A percentile compares a stretch with the other conserved stretches of the same genome.
Conservation (phyloP, 257 asterid species). For the Przewalskia tangutica region DNA sequence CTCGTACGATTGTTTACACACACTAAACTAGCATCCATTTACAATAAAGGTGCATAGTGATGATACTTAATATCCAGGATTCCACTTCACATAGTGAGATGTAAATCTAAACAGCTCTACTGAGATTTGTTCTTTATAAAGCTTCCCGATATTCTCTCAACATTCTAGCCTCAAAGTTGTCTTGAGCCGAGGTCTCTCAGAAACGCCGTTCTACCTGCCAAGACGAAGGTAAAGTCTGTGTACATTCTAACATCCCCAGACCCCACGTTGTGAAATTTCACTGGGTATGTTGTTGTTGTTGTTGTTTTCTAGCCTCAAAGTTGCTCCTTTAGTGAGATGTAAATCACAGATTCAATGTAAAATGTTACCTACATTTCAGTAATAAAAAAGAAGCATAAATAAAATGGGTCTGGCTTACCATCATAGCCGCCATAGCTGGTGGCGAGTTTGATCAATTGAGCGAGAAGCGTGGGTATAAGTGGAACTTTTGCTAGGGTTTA, state of each 20-base stretch:
- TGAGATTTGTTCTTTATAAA: neutral
- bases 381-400: neutral
- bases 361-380: neutral
- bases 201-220: too few species aligned
- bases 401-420: conserved; percentile 2
- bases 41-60: neutral
- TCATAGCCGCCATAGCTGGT: conserved; percentile 19
- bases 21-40: neutral
- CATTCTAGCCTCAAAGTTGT: too few species aligned
- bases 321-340: too few species aligned
- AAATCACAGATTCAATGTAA: too few species aligned
- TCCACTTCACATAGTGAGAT: neutral
- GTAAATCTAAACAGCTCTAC: neutral
- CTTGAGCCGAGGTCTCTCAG: too few species aligned
- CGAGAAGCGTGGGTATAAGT: neutral
- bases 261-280: too few species aligned
- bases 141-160: neutral
- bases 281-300: too few species aligned
- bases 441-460: too few species aligned
- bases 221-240: too few species aligned
- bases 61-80: neutral
- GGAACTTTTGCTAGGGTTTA: neutral
- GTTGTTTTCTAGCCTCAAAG: too few species aligned
- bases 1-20: neutral
- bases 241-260: too few species aligned